Evolutionary conservation across 345 rosid species (phyloP), one percentile per base, ranked within the genome.

Genomic region (Bruguiera parviflora): DNA sequence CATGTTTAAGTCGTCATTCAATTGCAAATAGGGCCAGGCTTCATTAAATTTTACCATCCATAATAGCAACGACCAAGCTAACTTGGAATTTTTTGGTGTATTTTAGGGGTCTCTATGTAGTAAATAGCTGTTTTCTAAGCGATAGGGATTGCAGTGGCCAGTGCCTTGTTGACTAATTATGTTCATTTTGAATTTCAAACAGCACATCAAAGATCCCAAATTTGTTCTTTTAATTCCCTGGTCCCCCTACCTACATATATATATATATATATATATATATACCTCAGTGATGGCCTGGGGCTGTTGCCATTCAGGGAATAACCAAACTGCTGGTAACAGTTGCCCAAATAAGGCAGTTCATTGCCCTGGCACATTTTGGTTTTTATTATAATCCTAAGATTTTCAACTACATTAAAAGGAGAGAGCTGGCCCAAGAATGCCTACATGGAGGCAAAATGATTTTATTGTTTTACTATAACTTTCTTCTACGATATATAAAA

Each of bases 141-240:
- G 46, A 46, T 35, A 20, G 22, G 22, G 47, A 39, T 39, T 39
- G 15, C 47, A 39, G 47, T 39, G 13, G 16, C 47, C 11, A 43
- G 15, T 43, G 47, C 16, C 47, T 0, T 43, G 15, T 43, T 43
- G 47, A 43, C 47, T 10, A 61, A 5, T 22, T 31, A 10, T 20
- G n/a, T 24, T 61, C n/a, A 31, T 61, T 73, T 80, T 76, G 71
- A 80, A 73, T 35, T 76, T 80, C 73, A 73, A 73, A 76, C n/a
- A n/a, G 11, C 47, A 11, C 47, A 11, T 7, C 8, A n/a, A 70
- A 21, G 51, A 5, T 31, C 28, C 16, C 28, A 19, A 43, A 2
- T 43, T 22, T 56, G 0, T 39, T 11, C 4, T 33, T 19, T 51
- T 3, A 9, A 6, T 58, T 18, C 22, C 3, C 28, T 53, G 66